Percentiles rank a stretch among this genome's conserved stretches.
phyloP scores from a whole-genome alignment of 352 stramenopile species.

The Thalassiosira mediterranea region DNA sequence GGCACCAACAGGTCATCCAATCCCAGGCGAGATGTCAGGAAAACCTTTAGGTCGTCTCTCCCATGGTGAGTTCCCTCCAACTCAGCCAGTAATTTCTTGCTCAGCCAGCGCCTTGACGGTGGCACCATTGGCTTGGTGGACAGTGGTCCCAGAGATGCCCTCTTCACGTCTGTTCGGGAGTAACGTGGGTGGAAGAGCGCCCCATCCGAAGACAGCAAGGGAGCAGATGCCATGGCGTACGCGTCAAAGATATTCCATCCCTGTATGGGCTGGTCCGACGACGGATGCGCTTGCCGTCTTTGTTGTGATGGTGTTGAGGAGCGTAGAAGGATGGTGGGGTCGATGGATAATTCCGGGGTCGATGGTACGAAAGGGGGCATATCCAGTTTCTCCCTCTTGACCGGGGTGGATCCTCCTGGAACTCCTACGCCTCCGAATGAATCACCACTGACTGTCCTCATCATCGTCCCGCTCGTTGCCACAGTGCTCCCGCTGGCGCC shows the following conservation, averaged over 20 bases:
- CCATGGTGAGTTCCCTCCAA: conserved; percentile 8
- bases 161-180: conserved; percentile 14
- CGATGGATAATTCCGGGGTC: conserved; percentile 58
- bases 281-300: too few species aligned
- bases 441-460: background rate
- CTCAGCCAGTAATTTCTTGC: conserved; percentile 35
- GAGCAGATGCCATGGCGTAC: conserved; percentile 54
- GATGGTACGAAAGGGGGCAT: conserved; percentile 59
- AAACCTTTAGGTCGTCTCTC: conserved; percentile 49
- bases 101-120: conserved; percentile 49
- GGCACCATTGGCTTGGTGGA: conserved; percentile 45
- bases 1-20: conserved; percentile 50
- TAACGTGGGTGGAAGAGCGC: conserved; percentile 41
- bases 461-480: too few species aligned
- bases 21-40: conserved; percentile 48
- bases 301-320: too few species aligned
- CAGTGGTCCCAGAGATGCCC: conserved; percentile 54
- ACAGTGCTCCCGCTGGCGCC: background rate
- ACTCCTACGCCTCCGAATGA: conserved; percentile 1
- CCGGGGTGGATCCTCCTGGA: background rate
- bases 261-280: conserved; percentile 16
- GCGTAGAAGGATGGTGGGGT: conserved; percentile 56
- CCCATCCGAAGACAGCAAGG: conserved; percentile 39
- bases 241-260: conserved; percentile 64
- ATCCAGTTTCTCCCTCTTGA: conserved; percentile 32